Base-by-base conservation (phyloP, 352 stramenopile species). In the Thalassiosira oceanica region DNA sequence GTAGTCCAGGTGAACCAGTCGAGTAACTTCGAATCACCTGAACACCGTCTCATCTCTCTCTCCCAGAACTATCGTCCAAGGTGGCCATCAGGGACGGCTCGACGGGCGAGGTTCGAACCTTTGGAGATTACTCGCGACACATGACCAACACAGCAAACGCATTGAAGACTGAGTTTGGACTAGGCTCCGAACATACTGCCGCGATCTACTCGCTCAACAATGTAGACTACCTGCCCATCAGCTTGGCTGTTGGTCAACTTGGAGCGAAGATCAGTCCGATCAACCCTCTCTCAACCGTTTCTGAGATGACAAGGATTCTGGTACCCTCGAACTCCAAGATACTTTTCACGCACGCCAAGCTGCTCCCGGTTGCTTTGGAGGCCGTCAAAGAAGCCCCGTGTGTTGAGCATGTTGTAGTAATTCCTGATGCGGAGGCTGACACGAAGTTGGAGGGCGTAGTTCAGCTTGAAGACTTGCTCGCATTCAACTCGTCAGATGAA, bases 201-300 rank as follows among this genome's bases (percentile, higher is more conserved):
- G 79, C 77, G 24, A 49, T 90, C 2, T 84, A 84, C 56, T 83
- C 76, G 43, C 85, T 80, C 1, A 92, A 92, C 48, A 86, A 89
- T 55, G 65, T 90, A 0, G 86, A 94, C 49, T 94, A 91, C 72
- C 44, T 89, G 23, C 83, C 87, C 5, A 73, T 88, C 2, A 78
- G 74, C 35, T 49, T 93, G 13, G 83, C 75, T 16, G 84, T 89
- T 10, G 73, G 73, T n/a, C 62, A 84, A 10, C 74, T 70, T 28
- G 87, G 87, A 24, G 84, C 80, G 26, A 87, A 87, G 50, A 29
- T 92, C 0, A 88, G 77, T 28, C 82, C 87, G 15, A 78, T 92
- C 44, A 93, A 93, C 75, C 86, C 89, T 31, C 42, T 92, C 5
- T 92, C 84, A 41, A 88, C 73, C 13, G 54, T 21, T 1, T 13